Base-by-base conservation (phyloP, 805 yeast genomes). In the Wickerhamiella lipophila region DNA sequence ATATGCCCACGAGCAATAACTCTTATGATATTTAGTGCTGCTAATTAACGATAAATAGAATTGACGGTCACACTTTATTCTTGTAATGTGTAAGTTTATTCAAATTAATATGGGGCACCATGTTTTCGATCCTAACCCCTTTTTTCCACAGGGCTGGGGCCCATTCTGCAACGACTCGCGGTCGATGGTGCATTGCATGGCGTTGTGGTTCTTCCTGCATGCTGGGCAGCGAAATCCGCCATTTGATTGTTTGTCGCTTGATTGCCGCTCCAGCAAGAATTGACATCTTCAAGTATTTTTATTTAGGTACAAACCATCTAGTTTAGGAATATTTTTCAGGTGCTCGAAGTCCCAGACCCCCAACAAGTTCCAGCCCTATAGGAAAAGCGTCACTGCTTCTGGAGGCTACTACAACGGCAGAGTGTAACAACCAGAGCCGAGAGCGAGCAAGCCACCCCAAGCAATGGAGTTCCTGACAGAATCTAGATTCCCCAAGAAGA, bases 111-210 rank as follows among this genome's bases (percentile, higher is more conserved):
- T n/a, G 18, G 15, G n/a, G 19, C 3, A 11, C 15, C 38, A 15
- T 32, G 38, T 16, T 15, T 32, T 6, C 19, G 38, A 32, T n/a
- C 19, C n/a, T n/a, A n/a, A n/a, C 19, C 19, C 38, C 19, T n/a
- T 15, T 32, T 32, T 32, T 32, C 15, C 15, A 4, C 18, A 15
- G 38, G 38, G 38, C 38, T 19, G 21, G 12, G 21, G 38, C 19
- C 18, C 15, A 16, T 32, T 16, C 38, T 32, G 38, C 38, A 19
- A 32, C 38, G 38, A 32, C 15, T 32, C 19, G 38, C 38, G 38
- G 38, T 32, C 38, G 38, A 32, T 32, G 38, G 38, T 32, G 38
- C 38, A 32, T 32, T 32, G 38, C 38, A 32, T 32, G 38, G 38
- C 38, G 38, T 32, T 32, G 38, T 32, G 38, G 38, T 32, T 32